A percentile compares a stretch with the other conserved stretches of the same genome.
phyloP scores from a whole-genome alignment of 805 yeast species.

The Teunomyces stri region DNA sequence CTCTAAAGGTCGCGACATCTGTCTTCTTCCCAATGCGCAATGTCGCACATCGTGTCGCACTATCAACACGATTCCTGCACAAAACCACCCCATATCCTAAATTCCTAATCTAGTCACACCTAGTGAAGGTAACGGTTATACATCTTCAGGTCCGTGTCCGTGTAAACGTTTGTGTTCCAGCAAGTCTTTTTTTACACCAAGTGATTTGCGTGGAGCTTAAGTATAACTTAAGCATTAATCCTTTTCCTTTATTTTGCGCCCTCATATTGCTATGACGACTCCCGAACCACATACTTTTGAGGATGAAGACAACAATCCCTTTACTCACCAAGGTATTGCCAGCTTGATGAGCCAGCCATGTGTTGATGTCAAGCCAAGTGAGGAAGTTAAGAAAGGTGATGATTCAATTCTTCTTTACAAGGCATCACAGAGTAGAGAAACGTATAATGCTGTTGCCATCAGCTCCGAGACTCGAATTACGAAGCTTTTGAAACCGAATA shows the following conservation, averaged over 20 bases:
- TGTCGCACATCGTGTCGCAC: background rate
- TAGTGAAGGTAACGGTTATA: background rate
- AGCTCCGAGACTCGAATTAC: conserved; percentile 37
- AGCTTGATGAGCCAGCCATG: conserved; percentile 18
- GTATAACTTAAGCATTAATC: no score
- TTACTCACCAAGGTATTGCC: conserved; percentile 27
- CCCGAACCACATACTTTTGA: conserved; percentile 6
- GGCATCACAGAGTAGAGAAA: conserved; percentile 11
- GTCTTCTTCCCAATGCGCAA: background rate
- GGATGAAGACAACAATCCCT: conserved; percentile 40
- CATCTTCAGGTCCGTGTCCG: background rate
- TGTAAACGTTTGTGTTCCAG: background rate
- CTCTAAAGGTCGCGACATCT: background rate
- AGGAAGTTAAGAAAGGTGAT: conserved; percentile 22
- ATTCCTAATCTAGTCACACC: background rate
- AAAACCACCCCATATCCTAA: background rate
- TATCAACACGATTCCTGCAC: background rate
- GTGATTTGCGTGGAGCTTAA: no score
- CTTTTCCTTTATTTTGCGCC: no score
- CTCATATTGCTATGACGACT: background rate
- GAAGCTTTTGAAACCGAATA: conserved; percentile 29
- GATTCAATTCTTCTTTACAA: conserved; percentile 32
- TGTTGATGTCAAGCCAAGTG: conserved; percentile 2
- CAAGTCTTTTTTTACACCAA: no score
- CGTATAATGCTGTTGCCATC: conserved; percentile 26